Conservation (phyloP, 148 eudicot species). For the Talinum fruticosum region DNA sequence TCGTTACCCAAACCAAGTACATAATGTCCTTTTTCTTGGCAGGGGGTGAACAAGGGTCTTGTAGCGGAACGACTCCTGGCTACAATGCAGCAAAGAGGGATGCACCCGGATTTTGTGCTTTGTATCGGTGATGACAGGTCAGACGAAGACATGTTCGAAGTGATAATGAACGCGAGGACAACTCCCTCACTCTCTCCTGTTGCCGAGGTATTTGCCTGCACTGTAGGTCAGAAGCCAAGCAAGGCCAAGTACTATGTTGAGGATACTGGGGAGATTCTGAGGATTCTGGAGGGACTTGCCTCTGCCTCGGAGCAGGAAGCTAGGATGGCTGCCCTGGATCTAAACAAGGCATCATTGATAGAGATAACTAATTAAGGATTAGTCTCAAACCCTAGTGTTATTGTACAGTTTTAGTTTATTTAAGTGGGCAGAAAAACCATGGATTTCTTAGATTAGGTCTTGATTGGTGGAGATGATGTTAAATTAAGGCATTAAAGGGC, state of each 20-base stretch:
- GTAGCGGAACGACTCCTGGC: slow-evolving; percentile 59
- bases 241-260: slow-evolving; percentile 76
- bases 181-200: slow-evolving; percentile 59
- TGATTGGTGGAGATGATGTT: not conserved
- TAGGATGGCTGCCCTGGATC: slow-evolving; percentile 18
- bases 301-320: slow-evolving; percentile 47
- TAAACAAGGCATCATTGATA: slow-evolving; percentile 28
- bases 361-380: slow-evolving; percentile 19
- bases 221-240: slow-evolving; percentile 80
- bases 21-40: not conserved
- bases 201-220: slow-evolving; percentile 74
- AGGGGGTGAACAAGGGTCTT: slow-evolving; percentile 73
- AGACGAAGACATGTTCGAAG: slow-evolving; percentile 88
- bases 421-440: not conserved
- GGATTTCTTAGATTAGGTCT: not conserved
- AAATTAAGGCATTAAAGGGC: not conserved
- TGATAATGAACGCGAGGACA: slow-evolving; percentile 55
- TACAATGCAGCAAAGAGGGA: slow-evolving; percentile 52
- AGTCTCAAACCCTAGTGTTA: not conserved
- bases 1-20: no score
- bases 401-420: slow-evolving; percentile 27
- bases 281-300: slow-evolving; percentile 67
- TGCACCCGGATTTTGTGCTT: slow-evolving; percentile 75
- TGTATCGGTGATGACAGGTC: slow-evolving; percentile 82
- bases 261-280: slow-evolving; percentile 53